phyloP scores from a whole-genome alignment of 176 grass and related monocot genomes.

The Bolboschoenus planiculmis region DNA sequence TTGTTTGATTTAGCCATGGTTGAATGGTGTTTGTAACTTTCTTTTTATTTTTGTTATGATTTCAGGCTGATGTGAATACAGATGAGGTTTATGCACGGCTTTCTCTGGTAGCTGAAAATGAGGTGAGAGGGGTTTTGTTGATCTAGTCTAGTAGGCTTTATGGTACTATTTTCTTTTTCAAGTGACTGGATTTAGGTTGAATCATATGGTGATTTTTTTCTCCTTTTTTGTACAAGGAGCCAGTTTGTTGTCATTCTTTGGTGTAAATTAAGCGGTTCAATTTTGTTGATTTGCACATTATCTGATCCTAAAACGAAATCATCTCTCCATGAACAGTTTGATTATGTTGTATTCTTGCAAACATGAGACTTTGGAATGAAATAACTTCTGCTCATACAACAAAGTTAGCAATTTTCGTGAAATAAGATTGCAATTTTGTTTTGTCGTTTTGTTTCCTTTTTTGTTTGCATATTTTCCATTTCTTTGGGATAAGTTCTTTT shows the following conservation, averaged over 20 bases:
- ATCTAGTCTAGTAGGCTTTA: not conserved
- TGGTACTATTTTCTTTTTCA: not conserved
- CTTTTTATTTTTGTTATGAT: constrained; percentile 18
- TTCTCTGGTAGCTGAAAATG: constrained; percentile 58
- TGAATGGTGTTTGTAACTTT: constrained; percentile 6
- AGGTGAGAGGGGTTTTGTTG: constrained; percentile 43
- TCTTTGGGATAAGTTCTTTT: not conserved
- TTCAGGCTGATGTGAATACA: constrained; percentile 83
- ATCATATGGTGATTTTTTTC: not conserved
- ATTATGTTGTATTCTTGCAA: not conserved
- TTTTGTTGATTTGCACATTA: constrained; percentile 4
- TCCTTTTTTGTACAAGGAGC: not conserved
- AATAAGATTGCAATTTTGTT: not conserved
- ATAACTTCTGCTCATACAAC: not conserved
- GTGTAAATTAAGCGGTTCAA: not conserved
- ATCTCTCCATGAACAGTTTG: not conserved
- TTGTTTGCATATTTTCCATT: not conserved
- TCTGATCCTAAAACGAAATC: not conserved
- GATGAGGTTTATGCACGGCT: constrained; percentile 88
- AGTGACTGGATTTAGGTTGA: not conserved
- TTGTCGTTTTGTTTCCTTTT: not conserved
- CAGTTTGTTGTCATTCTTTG: constrained; percentile 16
- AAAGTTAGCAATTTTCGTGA: not conserved
- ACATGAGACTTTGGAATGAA: not conserved
- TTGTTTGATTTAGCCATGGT: not conserved